Base-by-base conservation (phyloP, 2,329 filamentous ascomycete genomes). In the Nemania abortiva region DNA sequence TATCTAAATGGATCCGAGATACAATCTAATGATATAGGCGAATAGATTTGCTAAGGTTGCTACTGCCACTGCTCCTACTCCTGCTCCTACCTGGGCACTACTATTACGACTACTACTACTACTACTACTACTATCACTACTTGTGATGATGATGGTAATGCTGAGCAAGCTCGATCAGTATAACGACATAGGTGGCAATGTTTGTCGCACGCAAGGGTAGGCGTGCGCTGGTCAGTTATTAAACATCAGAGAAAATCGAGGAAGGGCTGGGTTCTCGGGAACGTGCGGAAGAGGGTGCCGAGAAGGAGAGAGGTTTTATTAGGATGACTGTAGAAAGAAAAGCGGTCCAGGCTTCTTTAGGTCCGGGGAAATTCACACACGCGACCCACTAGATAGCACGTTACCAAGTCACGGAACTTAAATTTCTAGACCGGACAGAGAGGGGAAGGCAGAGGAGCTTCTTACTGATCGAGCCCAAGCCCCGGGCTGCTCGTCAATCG, bases 251-350 rank as follows among this genome's bases (percentile, higher is more conserved):
- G 22, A 15, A 61, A 52, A 15, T 22, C 52, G 53, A 22, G 37
- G 31, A 50, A 66, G 56, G 47, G 47, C 18, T 50, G 39, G 20
- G 57, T 54, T 27, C 49, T 66, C 65, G 68, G 70, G 68, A 66
- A 66, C 65, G 54, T 66, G 62, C 65, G 68, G 65, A 64, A 72
- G 61, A 65, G 47, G 54, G 59, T 66, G 70, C 68, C 65, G 68
- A 63, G 57, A 66, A 45, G 20, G n/a, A 24, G 57, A 27, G n/a
- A 24, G 57, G 5, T 20, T 50, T 27, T 34, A 54, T 53, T 45
- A 54, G 6, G 39, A 24, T 39, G 37, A 29, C 27, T 66, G 27
- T 61, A 45, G 58, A 27, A 55, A 56, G 57, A 50, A 53, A 47
- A 56, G 24, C 42, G 63, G 62, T 60, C 47, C 34, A 60, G 63